Conservation (phyloP, 1,284 basidiomycete species). For the Termitomyces sp. region DNA sequence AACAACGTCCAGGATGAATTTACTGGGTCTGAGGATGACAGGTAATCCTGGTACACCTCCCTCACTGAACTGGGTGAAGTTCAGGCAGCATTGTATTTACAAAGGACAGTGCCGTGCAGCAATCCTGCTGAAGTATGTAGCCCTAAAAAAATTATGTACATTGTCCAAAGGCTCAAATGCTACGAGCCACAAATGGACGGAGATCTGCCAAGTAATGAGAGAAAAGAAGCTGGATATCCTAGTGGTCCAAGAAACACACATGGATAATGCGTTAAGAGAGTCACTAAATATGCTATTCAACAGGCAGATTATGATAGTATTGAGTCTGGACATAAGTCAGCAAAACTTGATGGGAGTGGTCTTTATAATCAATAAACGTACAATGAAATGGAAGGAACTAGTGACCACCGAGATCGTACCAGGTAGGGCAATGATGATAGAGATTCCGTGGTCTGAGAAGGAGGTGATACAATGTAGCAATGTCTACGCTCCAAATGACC, state of each 20-base stretch:
- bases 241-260: neutral
- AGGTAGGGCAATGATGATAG: constrained; percentile 15
- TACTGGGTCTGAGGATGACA: neutral
- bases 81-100: neutral
- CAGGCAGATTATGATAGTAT: neutral
- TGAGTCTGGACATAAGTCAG: neutral
- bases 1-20: neutral
- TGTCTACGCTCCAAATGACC: neutral
- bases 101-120: neutral
- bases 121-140: neutral
- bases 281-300: constrained; percentile 9
- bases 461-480: neutral
- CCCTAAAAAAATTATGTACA: too few species aligned
- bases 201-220: neutral
- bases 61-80: neutral
- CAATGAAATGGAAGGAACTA: neutral
- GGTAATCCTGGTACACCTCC: neutral
- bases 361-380: constrained; percentile 17
- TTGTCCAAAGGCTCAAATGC: neutral
- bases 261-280: neutral
- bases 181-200: neutral
- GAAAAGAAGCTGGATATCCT: neutral
- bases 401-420: constrained; percentile 4
- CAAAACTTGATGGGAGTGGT: constrained; percentile 7
- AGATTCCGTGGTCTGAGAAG: neutral